Conservation (phyloP, 2,329 filamentous ascomycete genomes). For the Sporothrix inflata region DNA sequence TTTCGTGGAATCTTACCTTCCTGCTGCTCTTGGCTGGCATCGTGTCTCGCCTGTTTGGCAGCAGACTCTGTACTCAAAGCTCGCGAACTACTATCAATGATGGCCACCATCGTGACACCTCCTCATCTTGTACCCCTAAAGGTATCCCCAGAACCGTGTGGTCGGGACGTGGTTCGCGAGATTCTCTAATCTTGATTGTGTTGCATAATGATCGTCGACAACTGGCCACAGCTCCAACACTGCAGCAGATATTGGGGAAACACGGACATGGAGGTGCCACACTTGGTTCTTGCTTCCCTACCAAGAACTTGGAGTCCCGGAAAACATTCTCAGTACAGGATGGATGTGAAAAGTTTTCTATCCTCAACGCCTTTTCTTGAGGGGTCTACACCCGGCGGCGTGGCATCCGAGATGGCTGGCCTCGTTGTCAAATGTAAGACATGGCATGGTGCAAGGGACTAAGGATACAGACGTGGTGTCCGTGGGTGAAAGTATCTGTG, state of each 20-base stretch:
- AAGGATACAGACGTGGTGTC: not conserved
- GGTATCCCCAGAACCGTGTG: not conserved
- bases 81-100: too few species aligned
- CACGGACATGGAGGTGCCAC: not conserved
- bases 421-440: not conserved
- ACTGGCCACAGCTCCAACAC: not conserved
- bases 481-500: not conserved
- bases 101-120: not conserved
- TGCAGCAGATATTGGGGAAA: not conserved
- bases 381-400: not conserved
- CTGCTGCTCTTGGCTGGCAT: not conserved
- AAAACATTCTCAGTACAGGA: constrained; percentile 1
- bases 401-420: not conserved
- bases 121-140: not conserved
- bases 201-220: not conserved
- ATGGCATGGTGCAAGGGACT: not conserved
- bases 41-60: not conserved
- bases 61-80: not conserved
- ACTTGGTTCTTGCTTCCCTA: not conserved
- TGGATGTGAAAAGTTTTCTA: not conserved
- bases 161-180: not conserved
- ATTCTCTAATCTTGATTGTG: not conserved
- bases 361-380: not conserved
- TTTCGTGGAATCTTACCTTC: not conserved
- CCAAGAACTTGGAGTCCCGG: not conserved